Percentiles rank a stretch among this genome's conserved stretches.
Evolutionary conservation across 352 stramenopile genomes (phyloP).

Genomic region (Globisporangium abappressorium): DNA sequence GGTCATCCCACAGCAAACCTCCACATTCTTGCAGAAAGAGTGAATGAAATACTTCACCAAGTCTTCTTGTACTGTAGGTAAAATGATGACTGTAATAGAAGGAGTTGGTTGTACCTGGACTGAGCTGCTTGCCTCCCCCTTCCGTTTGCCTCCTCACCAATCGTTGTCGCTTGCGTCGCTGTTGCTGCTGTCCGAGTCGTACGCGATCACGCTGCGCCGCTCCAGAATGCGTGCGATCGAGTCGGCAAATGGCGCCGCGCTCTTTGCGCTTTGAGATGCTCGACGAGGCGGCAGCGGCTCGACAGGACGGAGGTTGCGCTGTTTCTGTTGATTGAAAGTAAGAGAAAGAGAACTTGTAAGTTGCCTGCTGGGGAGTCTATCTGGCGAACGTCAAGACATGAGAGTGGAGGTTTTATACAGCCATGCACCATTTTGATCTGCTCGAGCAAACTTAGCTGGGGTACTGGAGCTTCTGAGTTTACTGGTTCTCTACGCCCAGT

Average conservation of each 20-base stretch:
- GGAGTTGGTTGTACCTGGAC: no score
- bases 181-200: slow-evolving; percentile 54
- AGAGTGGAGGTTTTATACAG: background rate
- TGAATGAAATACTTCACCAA: no score
- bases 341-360: background rate
- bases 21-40: no score
- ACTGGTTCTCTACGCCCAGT: background rate
- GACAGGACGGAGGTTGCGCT: slow-evolving; percentile 39
- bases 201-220: slow-evolving; percentile 46
- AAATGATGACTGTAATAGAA: no score
- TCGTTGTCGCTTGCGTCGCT: slow-evolving; percentile 22
- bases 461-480: background rate
- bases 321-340: slow-evolving; percentile 27
- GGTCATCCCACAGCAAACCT: background rate
- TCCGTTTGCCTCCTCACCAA: slow-evolving; percentile 12
- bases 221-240: slow-evolving; percentile 69
- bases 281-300: slow-evolving; percentile 19
- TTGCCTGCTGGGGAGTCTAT: background rate
- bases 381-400: background rate
- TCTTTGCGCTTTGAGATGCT: background rate
- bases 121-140: background rate
- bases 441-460: slow-evolving; percentile 35
- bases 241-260: slow-evolving; percentile 37
- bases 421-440: slow-evolving; percentile 43
- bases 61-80: no score